phyloP scores from a whole-genome alignment of 805 yeast species.

The Metschnikowia similis region DNA sequence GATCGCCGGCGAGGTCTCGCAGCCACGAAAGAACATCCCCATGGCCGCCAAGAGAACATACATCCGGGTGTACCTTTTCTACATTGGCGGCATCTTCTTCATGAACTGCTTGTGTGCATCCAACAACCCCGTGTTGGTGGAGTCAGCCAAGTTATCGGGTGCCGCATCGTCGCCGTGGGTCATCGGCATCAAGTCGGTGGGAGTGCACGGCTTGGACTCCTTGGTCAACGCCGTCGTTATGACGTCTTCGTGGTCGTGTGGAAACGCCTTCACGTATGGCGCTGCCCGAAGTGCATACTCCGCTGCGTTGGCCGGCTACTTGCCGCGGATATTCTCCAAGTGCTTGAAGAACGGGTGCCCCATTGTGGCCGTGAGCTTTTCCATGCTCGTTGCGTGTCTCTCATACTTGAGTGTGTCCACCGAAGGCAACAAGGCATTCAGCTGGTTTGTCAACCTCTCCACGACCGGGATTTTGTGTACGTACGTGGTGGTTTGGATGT shows the following conservation, averaged over 20 bases:
- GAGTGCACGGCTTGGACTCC: slow-evolving; percentile 32
- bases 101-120: slow-evolving; percentile 34
- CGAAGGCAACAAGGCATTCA: slow-evolving; percentile 58
- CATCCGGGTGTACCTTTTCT: slow-evolving; percentile 31
- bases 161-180: slow-evolving; percentile 38
- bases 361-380: slow-evolving; percentile 48
- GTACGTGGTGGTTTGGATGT: slow-evolving; percentile 55
- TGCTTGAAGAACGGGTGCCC: slow-evolving; percentile 73
- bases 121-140: slow-evolving; percentile 27
- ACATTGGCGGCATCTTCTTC: slow-evolving; percentile 36
- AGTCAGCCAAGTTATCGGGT: slow-evolving; percentile 32
- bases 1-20: slow-evolving; percentile 39
- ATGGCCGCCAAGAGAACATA: slow-evolving; percentile 34
- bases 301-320: slow-evolving; percentile 81
- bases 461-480: slow-evolving; percentile 64
- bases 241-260: slow-evolving; percentile 36
- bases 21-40: slow-evolving; percentile 36
- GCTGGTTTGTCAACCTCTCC: slow-evolving; percentile 64
- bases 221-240: slow-evolving; percentile 32
- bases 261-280: slow-evolving; percentile 33
- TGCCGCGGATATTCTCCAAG: slow-evolving; percentile 60
- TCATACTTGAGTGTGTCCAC: slow-evolving; percentile 42
- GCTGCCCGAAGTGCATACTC: slow-evolving; percentile 42
- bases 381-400: slow-evolving; percentile 33
- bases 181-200: slow-evolving; percentile 32